Conservation (phyloP, 2,329 filamentous ascomycete genomes). For the Penicillium sp. region DNA sequence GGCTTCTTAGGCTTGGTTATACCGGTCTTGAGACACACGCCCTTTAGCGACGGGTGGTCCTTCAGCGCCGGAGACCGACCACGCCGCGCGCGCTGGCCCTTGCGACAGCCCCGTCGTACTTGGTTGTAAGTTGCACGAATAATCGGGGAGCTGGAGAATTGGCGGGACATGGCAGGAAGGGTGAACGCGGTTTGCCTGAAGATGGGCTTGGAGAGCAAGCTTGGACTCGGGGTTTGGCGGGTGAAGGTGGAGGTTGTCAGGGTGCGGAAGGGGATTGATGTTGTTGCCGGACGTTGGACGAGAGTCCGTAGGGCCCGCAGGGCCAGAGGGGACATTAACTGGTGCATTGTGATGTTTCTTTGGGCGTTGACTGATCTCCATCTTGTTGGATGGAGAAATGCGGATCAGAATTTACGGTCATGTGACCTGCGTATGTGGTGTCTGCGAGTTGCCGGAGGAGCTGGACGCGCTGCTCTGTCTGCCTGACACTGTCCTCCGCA, state of each 20-base stretch:
- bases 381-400: conserved; percentile 7
- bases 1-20: conserved; percentile 97
- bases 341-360: conserved; percentile 30
- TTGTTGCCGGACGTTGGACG: conserved; percentile 23
- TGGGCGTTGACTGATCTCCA: background rate
- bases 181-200: conserved; percentile 26
- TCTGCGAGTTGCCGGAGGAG: conserved; percentile 27
- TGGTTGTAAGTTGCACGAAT: conserved; percentile 66
- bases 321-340: conserved; percentile 32
- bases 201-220: conserved; percentile 28
- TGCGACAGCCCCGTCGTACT: conserved; percentile 70
- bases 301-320: conserved; percentile 36
- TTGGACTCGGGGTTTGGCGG: conserved; percentile 19
- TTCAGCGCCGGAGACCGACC: conserved; percentile 80
- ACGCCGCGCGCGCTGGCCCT: conserved; percentile 74
- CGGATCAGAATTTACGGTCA: conserved; percentile 16
- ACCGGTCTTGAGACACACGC: conserved; percentile 90
- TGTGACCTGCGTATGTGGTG: conserved; percentile 31
- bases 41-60: conserved; percentile 78
- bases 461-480: conserved; percentile 34
- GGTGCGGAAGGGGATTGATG: conserved; percentile 21
- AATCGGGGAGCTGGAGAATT: conserved; percentile 57
- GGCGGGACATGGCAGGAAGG: conserved; percentile 29
- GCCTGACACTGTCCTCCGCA: conserved; percentile 21
- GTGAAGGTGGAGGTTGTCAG: conserved; percentile 23